Evolutionary conservation across 345 rosid genomes (phyloP), one percentile per base, ranked within the genome.

Genomic region (Eucalyptus globulus): DNA sequence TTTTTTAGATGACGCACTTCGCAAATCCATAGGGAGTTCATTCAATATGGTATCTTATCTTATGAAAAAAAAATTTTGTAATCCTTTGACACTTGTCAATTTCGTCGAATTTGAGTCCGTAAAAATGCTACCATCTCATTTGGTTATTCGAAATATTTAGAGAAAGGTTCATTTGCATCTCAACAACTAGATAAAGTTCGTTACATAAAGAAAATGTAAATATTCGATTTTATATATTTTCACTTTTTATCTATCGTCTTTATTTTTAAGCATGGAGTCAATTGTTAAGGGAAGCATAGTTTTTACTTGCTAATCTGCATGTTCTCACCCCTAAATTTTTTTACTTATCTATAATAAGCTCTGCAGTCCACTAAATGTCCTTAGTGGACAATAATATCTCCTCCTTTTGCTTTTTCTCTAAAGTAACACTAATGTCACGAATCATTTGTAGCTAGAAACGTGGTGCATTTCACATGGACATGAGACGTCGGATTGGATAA

Each of bases 381-480:
- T 69, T 4, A 31, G 1, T 15, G 3, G 43, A 31, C 22, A 4
- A 67, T 8, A 67, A 67, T 67, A 6, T 16, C 80, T 31, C 6
- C 43, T n/a, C 43, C 0, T 31, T 31, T 34, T 69, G 12, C 1
- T 3, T 31, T 31, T 69, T 16, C 7, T 6, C 6, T 16, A 69
- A 69, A 69, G 13, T 34, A 0, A 69, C 22, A 1, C 13, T 31
- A 8, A 0, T 10, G 13, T 4, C 13, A 2, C 1, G 6, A 24
- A 56, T 56, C 62, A 24, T 56, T 56, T 56, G 3, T 1, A 0
- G 0, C 29, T 56, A 24, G 1, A 56, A 24, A 56, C 1, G 5
- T 22, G 11, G 0, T 0, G 29, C 1, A 0, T 56, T 56, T 56
- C 3, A 56, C 6, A 24, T 56, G 29, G 12, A 56, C 62, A 24